A percentile compares a stretch with the other conserved stretches of the same genome.
These are phyloP conservation scores for Coelomomyces lativittatus DNA, from an alignment of 371 early-diverging fungal genomes.

Conservation along the genomic window DNA sequence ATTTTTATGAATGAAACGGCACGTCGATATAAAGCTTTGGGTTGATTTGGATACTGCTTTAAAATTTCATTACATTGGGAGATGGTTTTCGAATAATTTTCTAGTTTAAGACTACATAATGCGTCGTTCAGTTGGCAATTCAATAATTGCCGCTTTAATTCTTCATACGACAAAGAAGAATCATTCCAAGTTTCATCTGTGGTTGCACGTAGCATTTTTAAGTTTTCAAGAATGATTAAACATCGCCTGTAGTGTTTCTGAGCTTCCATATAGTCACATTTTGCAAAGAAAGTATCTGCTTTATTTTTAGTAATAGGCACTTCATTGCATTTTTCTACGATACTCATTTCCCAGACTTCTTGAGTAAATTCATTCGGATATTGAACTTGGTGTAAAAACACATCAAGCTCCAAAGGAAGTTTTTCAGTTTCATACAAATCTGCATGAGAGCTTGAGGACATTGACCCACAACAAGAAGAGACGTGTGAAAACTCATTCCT, in stretches of 20 bases:
- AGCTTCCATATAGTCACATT: background rate
- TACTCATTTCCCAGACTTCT: slow-evolving; percentile 1
- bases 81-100: background rate
- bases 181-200: background rate
- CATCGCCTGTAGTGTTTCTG: background rate
- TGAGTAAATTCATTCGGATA: background rate
- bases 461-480: background rate
- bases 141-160: background rate
- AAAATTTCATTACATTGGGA: background rate
- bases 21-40: slow-evolving; percentile 1
- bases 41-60: background rate
- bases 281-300: background rate
- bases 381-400: background rate
- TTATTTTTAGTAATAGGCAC: background rate
- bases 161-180: background rate
- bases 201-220: too few species aligned
- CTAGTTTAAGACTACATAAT: background rate
- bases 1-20: background rate
- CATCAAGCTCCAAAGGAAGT: background rate
- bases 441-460: background rate
- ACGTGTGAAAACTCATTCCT: background rate
- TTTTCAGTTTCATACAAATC: slow-evolving; percentile 1
- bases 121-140: background rate
- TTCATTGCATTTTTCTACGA: background rate
- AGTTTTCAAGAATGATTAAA: background rate